phyloP scores from a whole-genome alignment of 345 rosid species.

The Atalantia buxifolia region DNA sequence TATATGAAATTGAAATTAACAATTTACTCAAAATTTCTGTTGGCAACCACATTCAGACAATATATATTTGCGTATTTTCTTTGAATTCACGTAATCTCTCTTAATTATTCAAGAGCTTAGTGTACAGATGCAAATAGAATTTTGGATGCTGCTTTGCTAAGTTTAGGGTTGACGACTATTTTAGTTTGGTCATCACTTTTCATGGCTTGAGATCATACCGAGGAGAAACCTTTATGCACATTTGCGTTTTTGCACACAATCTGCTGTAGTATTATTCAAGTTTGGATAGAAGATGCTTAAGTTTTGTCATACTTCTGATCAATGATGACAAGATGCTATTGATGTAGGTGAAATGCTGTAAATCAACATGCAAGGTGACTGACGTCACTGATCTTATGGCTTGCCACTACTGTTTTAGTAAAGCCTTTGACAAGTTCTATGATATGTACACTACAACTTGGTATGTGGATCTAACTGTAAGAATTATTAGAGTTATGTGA shows the following conservation, averaged over 20 bases:
- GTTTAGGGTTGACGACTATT: background rate
- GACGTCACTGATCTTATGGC: conserved; percentile 58
- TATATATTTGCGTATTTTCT: background rate
- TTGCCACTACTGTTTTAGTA: conserved; percentile 65
- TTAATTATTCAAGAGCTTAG: background rate
- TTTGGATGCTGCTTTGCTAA: background rate
- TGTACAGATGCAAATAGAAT: background rate
- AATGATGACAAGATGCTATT: conserved; percentile 4
- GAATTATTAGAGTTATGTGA: background rate
- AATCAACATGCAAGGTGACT: conserved; percentile 65
- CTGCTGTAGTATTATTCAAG: background rate
- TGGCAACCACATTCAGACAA: background rate
- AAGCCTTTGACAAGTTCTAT: conserved; percentile 68
- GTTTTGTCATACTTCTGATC: background rate
- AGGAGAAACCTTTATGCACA: background rate
- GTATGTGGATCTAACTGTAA: conserved; percentile 27
- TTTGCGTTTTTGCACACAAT: background rate
- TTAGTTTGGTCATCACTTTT: background rate
- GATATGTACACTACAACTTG: conserved; percentile 70
- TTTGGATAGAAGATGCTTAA: background rate
- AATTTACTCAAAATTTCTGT: background rate
- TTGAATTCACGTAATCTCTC: background rate
- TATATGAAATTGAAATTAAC: background rate
- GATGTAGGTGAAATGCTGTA: conserved; percentile 72
- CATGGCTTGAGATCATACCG: background rate